Base-by-base conservation (phyloP, 495 filamentous ascomycete species). In the Achaetomiella virescens region DNA sequence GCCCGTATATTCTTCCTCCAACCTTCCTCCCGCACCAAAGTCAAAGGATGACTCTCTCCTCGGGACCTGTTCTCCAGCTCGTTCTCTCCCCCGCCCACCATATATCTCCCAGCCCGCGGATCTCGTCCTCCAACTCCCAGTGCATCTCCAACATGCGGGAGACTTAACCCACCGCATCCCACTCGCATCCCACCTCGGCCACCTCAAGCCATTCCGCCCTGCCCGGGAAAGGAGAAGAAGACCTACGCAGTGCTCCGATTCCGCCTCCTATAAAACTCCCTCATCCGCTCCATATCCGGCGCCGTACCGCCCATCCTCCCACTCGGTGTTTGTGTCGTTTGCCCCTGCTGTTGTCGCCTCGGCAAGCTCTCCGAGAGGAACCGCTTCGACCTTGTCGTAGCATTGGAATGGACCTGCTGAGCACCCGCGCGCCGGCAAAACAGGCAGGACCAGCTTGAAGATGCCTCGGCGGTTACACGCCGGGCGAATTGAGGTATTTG, bases 211-310 rank as follows among this genome's bases (percentile, higher is more conserved):
- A 14, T 24, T 29, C 43, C 29, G 17, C 10, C n/a, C 31, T 12
- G 18, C 22, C 20, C n/a, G 18, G 14, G 42, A 47, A 55, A 29
- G 15, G 21, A 52, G 10, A 43, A 43, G 15, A 31, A 35, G 38
- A 41, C 68, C 54, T 80, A 85, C 75, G 83, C 72, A 14, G 78
- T 81, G 29, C 80, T 80, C 33, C 63, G 68, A 64, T 89, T 89
- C 73, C 74, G 78, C 62, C 72, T 67, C 47, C 70, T 77, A 51
- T 84, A 86, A 17, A 76, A 73, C 50, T 76, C 77, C 18, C 70
- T 72, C 68, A 85, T 61, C 50, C 75, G 66, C 15, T 79, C 79
- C 80, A 84, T 83, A 22, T 68, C 74, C 18, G 77, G 76, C 10
- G 72, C 67, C 2, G 42, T 46, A 6, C 46, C 45, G 29, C 44